Evolutionary conservation across 768 basidiomycete species (phyloP).

Genomic region (Tylopilus vinaceipallidus): DNA sequence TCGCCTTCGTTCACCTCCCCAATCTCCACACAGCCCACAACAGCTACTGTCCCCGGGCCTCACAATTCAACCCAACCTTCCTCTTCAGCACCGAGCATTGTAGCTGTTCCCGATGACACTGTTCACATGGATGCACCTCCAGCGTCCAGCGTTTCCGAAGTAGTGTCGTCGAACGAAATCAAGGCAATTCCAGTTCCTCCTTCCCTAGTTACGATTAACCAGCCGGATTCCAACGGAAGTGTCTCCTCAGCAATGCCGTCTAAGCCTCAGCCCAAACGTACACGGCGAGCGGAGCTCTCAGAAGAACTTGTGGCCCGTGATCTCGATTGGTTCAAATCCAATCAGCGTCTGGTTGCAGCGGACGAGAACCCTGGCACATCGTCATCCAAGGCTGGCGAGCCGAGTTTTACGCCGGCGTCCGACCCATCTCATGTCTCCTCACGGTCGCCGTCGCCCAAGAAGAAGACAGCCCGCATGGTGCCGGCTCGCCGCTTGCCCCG

Average conservation of each 20-base stretch:
- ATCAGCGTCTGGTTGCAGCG: not conserved
- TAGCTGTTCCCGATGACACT: not conserved
- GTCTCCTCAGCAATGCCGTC: not conserved
- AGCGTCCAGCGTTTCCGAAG: not conserved
- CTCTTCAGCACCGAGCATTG: not conserved
- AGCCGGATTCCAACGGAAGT: not conserved
- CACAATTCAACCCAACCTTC: not conserved
- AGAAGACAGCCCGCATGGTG: constrained; percentile 28
- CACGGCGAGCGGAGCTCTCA: constrained; percentile 19
- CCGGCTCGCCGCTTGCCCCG: constrained; percentile 24
- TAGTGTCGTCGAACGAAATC: not conserved
- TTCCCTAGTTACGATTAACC: not conserved
- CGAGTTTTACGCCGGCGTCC: not conserved
- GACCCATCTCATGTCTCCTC: not conserved
- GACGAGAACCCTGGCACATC: not conserved
- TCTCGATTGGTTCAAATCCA: constrained; percentile 29
- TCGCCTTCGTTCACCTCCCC: not conserved
- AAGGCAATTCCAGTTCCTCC: not conserved
- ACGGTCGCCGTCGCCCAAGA: constrained; percentile 6
- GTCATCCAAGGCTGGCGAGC: not conserved
- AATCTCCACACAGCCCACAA: not conserved
- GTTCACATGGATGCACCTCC: not conserved
- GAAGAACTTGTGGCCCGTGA: constrained; percentile 29
- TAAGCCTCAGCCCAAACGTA: constrained; percentile 30
- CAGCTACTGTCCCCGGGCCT: not conserved